A percentile compares a stretch with the other conserved stretches of the same genome.
Conservation (phyloP, 495 filamentous ascomycete genomes). For the Daldinia childiae region DNA sequence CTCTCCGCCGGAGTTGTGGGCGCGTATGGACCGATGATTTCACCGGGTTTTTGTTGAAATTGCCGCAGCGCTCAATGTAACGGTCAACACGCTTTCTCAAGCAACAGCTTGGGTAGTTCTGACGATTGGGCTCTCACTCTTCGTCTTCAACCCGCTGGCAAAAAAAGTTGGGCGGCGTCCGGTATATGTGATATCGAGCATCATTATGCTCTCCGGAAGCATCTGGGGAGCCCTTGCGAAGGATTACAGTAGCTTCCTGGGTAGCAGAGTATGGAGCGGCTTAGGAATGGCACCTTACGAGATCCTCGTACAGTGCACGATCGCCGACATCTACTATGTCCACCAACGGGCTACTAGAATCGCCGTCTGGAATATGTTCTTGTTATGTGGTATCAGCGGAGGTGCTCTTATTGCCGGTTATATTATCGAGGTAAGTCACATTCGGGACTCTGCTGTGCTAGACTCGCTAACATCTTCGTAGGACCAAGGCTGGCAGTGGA, state of each 20-base stretch:
- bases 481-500: conserved; percentile 63
- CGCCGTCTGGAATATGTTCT: conserved; percentile 71
- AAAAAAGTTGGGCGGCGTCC: conserved; percentile 72
- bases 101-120: conserved; percentile 53
- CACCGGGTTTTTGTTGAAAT: conserved; percentile 58
- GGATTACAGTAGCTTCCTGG: conserved; percentile 67
- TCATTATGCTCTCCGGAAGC: conserved; percentile 66
- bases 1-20: conserved; percentile 64
- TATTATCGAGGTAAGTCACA: conserved; percentile 53
- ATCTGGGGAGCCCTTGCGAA: conserved; percentile 69
- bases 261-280: conserved; percentile 56
- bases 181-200: conserved; percentile 65
- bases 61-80: conserved; percentile 48
- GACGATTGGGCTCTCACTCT: conserved; percentile 51
- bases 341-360: conserved; percentile 72
- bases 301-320: conserved; percentile 64
- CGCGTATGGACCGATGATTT: conserved; percentile 66
- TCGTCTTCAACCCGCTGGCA: conserved; percentile 70
- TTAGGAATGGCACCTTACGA: conserved; percentile 68
- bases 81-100: conserved; percentile 47
- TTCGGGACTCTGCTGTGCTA: conserved; percentile 5
- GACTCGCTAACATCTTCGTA: conserved; percentile 35
- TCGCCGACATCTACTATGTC: conserved; percentile 69
- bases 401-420: conserved; percentile 62
- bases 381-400: conserved; percentile 63